These are phyloP conservation scores for Pelargonium australe DNA, from an alignment of 441 rosid species.

Conservation along the genomic window DNA sequence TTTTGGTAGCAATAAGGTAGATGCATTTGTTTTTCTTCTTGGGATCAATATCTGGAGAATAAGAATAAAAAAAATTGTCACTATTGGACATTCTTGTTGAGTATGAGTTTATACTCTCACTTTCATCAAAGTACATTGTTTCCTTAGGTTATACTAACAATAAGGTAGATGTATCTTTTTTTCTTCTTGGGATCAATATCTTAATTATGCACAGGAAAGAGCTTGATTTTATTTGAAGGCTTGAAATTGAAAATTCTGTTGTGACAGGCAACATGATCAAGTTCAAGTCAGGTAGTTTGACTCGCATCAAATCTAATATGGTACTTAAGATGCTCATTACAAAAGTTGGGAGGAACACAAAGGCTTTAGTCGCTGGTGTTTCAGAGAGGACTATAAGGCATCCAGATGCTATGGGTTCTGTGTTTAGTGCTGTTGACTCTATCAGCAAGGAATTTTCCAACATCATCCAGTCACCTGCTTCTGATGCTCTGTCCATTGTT, in stretches of 20 bases:
- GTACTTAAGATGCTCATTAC: slow-evolving; percentile 81
- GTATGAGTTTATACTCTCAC: no score
- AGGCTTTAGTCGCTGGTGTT: slow-evolving; percentile 83
- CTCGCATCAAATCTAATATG: slow-evolving; percentile 46
- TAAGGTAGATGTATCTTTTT: not conserved
- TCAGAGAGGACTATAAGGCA: slow-evolving; percentile 67
- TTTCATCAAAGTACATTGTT: no score
- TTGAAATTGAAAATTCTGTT: not conserved
- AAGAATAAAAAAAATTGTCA: not conserved
- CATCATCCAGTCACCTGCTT: slow-evolving; percentile 46
- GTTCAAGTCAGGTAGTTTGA: slow-evolving; percentile 69
- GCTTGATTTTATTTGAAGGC: not conserved
- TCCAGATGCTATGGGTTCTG: slow-evolving; percentile 58
- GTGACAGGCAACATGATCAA: slow-evolving; percentile 77
- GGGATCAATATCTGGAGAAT: not conserved
- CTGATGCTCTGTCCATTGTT: slow-evolving; percentile 40
- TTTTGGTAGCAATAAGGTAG: not conserved
- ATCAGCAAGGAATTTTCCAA: slow-evolving; percentile 64
- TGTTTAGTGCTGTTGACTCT: slow-evolving; percentile 68
- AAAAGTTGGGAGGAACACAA: slow-evolving; percentile 77
- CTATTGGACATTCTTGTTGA: no score
- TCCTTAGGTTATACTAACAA: not conserved
- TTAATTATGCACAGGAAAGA: not conserved
- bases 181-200: not conserved
- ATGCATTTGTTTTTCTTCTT: not conserved